A percentile compares a stretch with the other conserved stretches of the same genome.
phyloP scores from a whole-genome alignment of 225 moss, liverwort and hornwort genomes.

The Anthoceros angustus region DNA sequence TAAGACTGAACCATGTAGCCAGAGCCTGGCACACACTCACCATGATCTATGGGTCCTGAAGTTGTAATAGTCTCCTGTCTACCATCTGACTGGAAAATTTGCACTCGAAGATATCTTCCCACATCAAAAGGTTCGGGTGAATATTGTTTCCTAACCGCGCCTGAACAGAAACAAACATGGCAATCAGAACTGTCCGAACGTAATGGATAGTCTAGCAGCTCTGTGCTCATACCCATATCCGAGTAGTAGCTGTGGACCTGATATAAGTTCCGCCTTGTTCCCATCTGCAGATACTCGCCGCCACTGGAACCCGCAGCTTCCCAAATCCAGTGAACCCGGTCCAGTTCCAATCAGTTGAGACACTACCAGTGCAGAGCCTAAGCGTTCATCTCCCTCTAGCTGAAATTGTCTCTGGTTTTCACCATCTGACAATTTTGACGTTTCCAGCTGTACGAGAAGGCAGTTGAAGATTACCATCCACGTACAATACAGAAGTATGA shows the following conservation, averaged over 20 bases:
- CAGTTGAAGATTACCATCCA: neutral
- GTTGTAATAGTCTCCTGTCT: constrained; percentile 55
- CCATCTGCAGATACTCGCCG: constrained; percentile 59
- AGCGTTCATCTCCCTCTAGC: constrained; percentile 45
- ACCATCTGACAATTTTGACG: neutral
- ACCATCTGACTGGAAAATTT: constrained; percentile 42
- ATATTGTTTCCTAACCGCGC: constrained; percentile 87
- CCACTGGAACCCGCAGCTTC: constrained; percentile 67
- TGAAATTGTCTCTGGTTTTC: constrained; percentile 21
- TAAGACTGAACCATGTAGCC: too few species aligned
- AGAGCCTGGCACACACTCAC: constrained; percentile 15
- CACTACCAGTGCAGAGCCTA: constrained; percentile 48
- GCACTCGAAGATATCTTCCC: constrained; percentile 58
- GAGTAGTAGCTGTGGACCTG: constrained; percentile 28
- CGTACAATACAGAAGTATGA: neutral
- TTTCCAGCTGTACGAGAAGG: neutral
- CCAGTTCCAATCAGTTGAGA: constrained; percentile 23
- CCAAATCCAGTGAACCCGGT: constrained; percentile 31
- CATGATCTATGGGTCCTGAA: constrained; percentile 57
- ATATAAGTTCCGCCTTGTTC: constrained; percentile 50
- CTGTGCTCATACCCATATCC: neutral
- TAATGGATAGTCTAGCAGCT: neutral
- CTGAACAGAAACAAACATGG: constrained; percentile 18
- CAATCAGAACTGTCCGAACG: neutral
- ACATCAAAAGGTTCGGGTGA: constrained; percentile 93